These are phyloP conservation scores for Ramalina intermedia DNA, from an alignment of 495 filamentous ascomycete genomes.

Conservation along the genomic window DNA sequence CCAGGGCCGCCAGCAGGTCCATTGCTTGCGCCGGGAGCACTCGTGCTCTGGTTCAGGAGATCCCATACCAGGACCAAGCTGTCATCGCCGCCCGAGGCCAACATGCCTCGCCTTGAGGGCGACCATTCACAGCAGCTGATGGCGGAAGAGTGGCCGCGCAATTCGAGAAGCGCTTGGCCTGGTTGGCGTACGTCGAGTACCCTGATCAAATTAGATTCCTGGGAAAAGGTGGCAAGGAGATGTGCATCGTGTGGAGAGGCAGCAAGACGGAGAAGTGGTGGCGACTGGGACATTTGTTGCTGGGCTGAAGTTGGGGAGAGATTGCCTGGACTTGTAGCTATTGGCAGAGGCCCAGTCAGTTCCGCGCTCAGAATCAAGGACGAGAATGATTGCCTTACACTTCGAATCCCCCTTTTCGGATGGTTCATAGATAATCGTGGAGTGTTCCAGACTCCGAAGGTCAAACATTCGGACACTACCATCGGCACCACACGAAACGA, in stretches of 20 bases:
- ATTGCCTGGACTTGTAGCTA: slow-evolving; percentile 33
- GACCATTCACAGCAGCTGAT: slow-evolving; percentile 96
- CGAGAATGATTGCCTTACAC: slow-evolving; percentile 31
- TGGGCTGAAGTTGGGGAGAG: slow-evolving; percentile 52
- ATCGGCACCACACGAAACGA: slow-evolving; percentile 94
- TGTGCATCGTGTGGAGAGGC: slow-evolving; percentile 94
- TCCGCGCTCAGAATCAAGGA: neutral
- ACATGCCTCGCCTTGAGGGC: slow-evolving; percentile 65
- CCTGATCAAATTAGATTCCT: slow-evolving; percentile 82
- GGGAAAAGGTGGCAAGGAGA: slow-evolving; percentile 88
- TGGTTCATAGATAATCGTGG: slow-evolving; percentile 98
- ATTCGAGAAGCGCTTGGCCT: slow-evolving; percentile 83
- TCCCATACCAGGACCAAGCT: slow-evolving; percentile 88
- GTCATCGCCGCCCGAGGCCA: slow-evolving; percentile 90
- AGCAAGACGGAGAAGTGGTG: slow-evolving; percentile 73
- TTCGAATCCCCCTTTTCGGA: slow-evolving; percentile 68
- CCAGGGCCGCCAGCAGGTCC: slow-evolving; percentile 28
- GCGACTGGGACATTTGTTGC: slow-evolving; percentile 65
- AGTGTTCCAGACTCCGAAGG: slow-evolving; percentile 88
- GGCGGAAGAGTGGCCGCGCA: slow-evolving; percentile 76
- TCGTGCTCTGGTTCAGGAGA: slow-evolving; percentile 49
- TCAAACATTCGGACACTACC: slow-evolving; percentile 99
- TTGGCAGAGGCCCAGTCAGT: neutral
- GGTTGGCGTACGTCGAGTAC: slow-evolving; percentile 96
- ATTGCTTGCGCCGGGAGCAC: slow-evolving; percentile 7